Evolutionary conservation across 1,139 yeast species (phyloP).

Genomic region (Pichia sp.): DNA sequence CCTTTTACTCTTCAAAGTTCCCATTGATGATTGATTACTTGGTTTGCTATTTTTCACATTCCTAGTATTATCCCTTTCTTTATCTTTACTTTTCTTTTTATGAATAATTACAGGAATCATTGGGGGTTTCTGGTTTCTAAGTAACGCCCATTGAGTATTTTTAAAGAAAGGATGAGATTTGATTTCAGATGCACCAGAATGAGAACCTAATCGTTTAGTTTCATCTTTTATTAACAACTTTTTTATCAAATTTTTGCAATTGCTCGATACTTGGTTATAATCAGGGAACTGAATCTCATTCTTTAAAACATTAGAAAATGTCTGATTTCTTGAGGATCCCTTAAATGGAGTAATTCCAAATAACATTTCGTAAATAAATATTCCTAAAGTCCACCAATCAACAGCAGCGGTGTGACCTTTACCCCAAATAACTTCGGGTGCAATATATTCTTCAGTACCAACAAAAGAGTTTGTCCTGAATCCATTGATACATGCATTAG

Average conservation of each 20-base stretch:
- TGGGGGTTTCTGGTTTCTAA: constrained; percentile 90
- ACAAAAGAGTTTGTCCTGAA: constrained; percentile 95
- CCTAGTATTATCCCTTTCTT: constrained; percentile 3
- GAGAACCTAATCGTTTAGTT: constrained; percentile 77
- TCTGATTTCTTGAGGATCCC: constrained; percentile 79
- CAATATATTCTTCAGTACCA: constrained; percentile 96
- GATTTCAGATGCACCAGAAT: constrained; percentile 90
- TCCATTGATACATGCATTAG: constrained; percentile 91
- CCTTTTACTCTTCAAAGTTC: constrained; percentile 31
- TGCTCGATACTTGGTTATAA: constrained; percentile 49
- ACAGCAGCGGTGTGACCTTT: constrained; percentile 97
- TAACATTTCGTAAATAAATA: constrained; percentile 84
- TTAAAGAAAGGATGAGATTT: constrained; percentile 88
- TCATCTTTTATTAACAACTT: constrained; percentile 86
- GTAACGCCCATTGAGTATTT: constrained; percentile 87
- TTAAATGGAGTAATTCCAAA: constrained; percentile 95
- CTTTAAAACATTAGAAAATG: constrained; percentile 81
- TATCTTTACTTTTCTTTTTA: constrained; percentile 15
- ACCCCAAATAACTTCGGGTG: constrained; percentile 95
- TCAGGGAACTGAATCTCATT: constrained; percentile 64
- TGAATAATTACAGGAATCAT: constrained; percentile 83
- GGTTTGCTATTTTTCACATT: constrained; percentile 15
- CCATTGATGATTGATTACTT: constrained; percentile 25
- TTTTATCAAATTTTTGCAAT: constrained; percentile 70
- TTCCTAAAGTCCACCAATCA: constrained; percentile 99